Evolutionary conservation across 306 rosid species (phyloP).

Genomic region (Boehmeria nivea): DNA sequence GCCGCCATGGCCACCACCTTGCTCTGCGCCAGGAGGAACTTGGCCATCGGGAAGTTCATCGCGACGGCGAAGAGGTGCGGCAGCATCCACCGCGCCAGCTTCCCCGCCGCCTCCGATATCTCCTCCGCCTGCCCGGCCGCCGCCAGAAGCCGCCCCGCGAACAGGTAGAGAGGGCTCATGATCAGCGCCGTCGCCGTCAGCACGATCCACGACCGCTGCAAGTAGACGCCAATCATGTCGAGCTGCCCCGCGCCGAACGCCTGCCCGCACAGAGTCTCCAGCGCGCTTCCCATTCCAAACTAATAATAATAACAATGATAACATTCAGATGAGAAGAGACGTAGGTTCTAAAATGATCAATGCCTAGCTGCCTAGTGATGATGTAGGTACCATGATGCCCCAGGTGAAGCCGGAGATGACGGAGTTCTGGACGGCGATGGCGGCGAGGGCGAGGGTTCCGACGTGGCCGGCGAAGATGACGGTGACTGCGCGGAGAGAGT

Average conservation of each 20-base stretch:
- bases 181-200: constrained; percentile 39
- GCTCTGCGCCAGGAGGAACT: constrained; percentile 4
- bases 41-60: neutral
- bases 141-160: neutral
- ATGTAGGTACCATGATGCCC: constrained; percentile 51
- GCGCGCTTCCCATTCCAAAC: constrained; percentile 82
- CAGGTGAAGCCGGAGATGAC: constrained; percentile 92
- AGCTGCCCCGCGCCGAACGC: constrained; percentile 61
- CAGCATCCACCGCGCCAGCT: neutral
- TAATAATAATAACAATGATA: neutral
- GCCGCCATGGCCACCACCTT: neutral
- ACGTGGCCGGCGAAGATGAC: constrained; percentile 78
- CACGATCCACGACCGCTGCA: constrained; percentile 71
- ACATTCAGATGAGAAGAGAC: no score
- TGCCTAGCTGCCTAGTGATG: neutral
- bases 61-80: neutral
- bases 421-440: constrained; percentile 77
- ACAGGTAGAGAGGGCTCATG: constrained; percentile 6
- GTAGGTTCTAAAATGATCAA: neutral
- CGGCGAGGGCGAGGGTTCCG: constrained; percentile 64
- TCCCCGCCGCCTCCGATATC: neutral
- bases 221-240: constrained; percentile 53
- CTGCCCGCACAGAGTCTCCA: constrained; percentile 78
- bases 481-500: constrained; percentile 87
- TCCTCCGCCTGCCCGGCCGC: neutral